phyloP scores from a whole-genome alignment of 2,329 filamentous ascomycete species.

The Allantophomopsis cytisporea region DNA sequence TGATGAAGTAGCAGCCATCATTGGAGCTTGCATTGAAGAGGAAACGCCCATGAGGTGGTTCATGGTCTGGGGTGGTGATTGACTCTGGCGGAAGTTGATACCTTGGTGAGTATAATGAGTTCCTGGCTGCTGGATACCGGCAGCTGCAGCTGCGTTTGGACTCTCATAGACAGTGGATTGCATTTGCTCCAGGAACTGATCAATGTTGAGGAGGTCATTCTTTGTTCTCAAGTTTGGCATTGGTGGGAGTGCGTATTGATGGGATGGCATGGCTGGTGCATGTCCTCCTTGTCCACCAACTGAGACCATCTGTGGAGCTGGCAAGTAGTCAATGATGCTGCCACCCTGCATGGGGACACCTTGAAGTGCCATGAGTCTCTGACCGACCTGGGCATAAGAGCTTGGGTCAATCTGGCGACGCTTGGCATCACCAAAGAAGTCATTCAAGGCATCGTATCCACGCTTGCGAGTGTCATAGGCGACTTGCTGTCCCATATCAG shows the following conservation, averaged over 20 bases:
- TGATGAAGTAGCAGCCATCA: constrained; percentile 47
- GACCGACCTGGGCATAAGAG: constrained; percentile 85
- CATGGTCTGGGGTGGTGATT: constrained; percentile 29
- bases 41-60: constrained; percentile 14
- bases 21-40: constrained; percentile 32
- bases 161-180: constrained; percentile 94
- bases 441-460: constrained; percentile 76
- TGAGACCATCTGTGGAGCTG: constrained; percentile 33
- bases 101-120: constrained; percentile 46
- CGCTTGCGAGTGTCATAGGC: constrained; percentile 67
- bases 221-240: constrained; percentile 85
- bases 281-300: constrained; percentile 33
- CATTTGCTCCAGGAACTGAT: constrained; percentile 91
- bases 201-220: constrained; percentile 85
- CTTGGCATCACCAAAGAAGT: constrained; percentile 90
- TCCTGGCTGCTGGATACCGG: constrained; percentile 64
- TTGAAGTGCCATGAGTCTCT: constrained; percentile 73
- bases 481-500: constrained; percentile 50
- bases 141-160: constrained; percentile 65
- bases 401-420: constrained; percentile 78
- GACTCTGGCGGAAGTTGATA: constrained; percentile 42
- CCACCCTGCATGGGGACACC: constrained; percentile 48
- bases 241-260: constrained; percentile 65
- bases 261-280: constrained; percentile 50
- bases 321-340: constrained; percentile 41